A percentile compares a stretch with the other conserved stretches of the same genome.
These are phyloP conservation scores for Senna siamea DNA, from an alignment of 306 rosid species.

Conservation along the genomic window DNA sequence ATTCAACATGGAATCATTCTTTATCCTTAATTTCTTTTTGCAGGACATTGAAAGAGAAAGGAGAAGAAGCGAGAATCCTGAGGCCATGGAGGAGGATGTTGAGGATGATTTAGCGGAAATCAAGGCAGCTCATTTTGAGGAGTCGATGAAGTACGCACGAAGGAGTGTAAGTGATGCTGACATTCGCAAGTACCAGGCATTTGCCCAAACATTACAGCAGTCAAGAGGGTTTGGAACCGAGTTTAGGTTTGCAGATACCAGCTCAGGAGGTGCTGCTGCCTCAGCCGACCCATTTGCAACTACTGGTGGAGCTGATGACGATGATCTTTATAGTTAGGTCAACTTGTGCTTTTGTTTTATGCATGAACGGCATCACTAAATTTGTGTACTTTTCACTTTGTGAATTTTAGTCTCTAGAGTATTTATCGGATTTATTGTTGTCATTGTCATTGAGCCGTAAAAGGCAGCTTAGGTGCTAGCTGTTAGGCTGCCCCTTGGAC, in stretches of 20 bases:
- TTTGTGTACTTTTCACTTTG: conserved; percentile 10
- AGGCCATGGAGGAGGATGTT: conserved; percentile 75
- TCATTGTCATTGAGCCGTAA: conserved; percentile 4
- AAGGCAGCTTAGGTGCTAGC: too few relatives aligned
- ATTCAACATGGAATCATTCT: not conserved
- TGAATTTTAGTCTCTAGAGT: too few relatives aligned
- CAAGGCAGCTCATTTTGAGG: conserved; percentile 80
- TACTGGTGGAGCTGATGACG: conserved; percentile 69
- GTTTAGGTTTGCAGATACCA: conserved; percentile 63
- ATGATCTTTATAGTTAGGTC: conserved; percentile 68
- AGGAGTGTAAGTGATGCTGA: conserved; percentile 81
- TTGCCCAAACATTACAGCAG: conserved; percentile 80
- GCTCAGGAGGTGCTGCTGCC: conserved; percentile 36
- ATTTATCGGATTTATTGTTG: not conserved
- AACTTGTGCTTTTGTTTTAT: too few relatives aligned
- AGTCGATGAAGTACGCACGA: conserved; percentile 79
- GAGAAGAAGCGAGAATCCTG: conserved; percentile 63
- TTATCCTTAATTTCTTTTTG: not conserved
- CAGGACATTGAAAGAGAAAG: conserved; percentile 75
- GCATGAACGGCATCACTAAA: not conserved
- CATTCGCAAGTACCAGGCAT: conserved; percentile 82
- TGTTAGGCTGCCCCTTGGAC: too few relatives aligned
- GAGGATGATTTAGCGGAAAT: conserved; percentile 73
- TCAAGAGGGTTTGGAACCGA: conserved; percentile 75
- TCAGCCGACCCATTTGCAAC: conserved; percentile 66